Conservation (phyloP, 345 rosid genomes). For the Eucalyptus cloeziana region DNA sequence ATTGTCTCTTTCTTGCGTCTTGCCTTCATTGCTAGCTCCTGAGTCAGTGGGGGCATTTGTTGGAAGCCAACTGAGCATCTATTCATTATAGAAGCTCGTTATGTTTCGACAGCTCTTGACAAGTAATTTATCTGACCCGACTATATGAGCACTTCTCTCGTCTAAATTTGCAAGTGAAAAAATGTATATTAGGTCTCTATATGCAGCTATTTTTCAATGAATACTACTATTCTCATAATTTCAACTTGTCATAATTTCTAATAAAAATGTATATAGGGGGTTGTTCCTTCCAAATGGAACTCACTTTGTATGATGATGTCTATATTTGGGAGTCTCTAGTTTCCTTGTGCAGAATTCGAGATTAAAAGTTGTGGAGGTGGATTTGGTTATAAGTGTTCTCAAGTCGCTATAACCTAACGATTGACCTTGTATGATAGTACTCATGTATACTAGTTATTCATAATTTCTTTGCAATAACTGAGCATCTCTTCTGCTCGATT, state of each 20-base stretch:
- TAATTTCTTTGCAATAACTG: background rate
- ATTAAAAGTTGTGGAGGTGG: background rate
- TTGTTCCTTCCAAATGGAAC: background rate
- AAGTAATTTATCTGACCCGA: background rate
- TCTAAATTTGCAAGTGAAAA: background rate
- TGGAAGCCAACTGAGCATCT: background rate
- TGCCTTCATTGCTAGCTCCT: background rate
- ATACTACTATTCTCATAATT: background rate
- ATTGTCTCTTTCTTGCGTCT: background rate
- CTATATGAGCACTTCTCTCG: background rate
- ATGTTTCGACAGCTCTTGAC: background rate
- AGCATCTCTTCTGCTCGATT: background rate
- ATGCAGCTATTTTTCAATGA: background rate
- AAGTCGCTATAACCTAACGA: background rate
- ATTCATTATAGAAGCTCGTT: background rate
- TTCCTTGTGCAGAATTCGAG: background rate
- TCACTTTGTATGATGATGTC: background rate
- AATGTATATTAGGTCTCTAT: background rate
- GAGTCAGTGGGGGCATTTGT: background rate
- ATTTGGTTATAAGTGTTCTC: background rate
- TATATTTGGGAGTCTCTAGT: background rate
- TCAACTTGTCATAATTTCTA: background rate
- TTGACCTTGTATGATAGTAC: background rate
- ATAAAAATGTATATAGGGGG: background rate
- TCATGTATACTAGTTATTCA: background rate